Percentiles rank a stretch among this genome's conserved stretches.
These are phyloP conservation scores for Starmerella riodocensis DNA, from an alignment of 805 yeast species.

Conservation along the genomic window DNA sequence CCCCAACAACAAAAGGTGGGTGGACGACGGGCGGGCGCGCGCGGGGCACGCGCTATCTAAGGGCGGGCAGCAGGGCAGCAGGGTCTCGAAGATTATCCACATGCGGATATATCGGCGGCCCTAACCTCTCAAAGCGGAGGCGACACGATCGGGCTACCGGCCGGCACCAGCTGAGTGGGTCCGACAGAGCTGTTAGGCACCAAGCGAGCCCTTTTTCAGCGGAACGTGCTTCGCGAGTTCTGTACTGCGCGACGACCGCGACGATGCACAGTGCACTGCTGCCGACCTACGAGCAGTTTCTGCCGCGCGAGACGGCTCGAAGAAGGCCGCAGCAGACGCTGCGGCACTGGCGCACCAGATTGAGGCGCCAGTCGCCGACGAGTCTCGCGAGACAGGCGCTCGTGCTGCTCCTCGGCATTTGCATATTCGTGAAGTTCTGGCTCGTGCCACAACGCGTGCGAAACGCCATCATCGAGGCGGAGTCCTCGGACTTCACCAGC, in stretches of 20 bases:
- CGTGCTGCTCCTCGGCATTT: constrained; percentile 2
- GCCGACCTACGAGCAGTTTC: constrained; percentile 19
- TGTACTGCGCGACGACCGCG: background rate
- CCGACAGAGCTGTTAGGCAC: too few species aligned
- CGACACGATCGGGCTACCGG: too few species aligned
- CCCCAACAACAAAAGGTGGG: too few species aligned
- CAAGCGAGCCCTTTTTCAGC: too few species aligned
- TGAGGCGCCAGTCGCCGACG: constrained; percentile 9
- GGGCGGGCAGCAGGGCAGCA: too few species aligned
- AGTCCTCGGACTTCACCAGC: background rate
- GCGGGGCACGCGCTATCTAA: too few species aligned
- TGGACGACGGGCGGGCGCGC: too few species aligned
- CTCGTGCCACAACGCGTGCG: constrained; percentile 5
- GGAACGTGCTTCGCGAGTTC: background rate
- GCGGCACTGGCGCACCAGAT: constrained; percentile 9
- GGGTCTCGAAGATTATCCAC: too few species aligned
- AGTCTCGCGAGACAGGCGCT: constrained; percentile 8
- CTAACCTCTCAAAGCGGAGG: too few species aligned
- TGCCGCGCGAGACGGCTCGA: constrained; percentile 12
- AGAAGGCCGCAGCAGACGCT: constrained; percentile 1
- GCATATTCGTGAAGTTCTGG: constrained; percentile 5
- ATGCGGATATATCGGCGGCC: too few species aligned
- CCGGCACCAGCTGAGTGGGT: too few species aligned
- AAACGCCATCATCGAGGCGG: background rate
- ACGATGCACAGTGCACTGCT: constrained; percentile 20